Base-by-base conservation (phyloP, 2,329 filamentous ascomycete species). In the Clonostachys chloroleuca region DNA sequence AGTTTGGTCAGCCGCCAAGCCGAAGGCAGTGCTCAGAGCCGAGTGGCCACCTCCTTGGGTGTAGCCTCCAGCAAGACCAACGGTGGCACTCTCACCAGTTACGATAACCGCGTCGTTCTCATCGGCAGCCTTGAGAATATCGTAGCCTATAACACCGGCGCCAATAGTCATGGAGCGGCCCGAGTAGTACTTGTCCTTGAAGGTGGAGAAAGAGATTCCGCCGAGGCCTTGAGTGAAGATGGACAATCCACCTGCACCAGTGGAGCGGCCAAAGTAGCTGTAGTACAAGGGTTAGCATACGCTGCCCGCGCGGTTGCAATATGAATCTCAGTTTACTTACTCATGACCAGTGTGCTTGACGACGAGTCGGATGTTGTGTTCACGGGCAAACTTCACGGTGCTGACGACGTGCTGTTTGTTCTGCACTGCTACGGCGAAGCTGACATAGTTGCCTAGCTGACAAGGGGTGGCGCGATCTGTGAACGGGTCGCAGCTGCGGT, bases 51-150 rank as follows among this genome's bases (percentile, higher is more conserved):
- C 82, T 6, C 80, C 81, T 55, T 81, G 77, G 2, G 69, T 74
- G 54, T 79, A 86, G 1, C 83, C 81, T n/a, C 82, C 83, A 0
- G 78, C 74, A 3, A 81, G 56, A 2, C 81, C 81, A 8, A 86
- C 81, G 0, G 74, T 77, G 1, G 59, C 54, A 49, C 78, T 79
- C 16, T 78, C 75, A 8, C 81, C 81, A 16, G 75, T 77, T 6
- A 83, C 72, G 1, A 81, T 67, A 0, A 68, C 70, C 7, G 76
- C 63, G 1, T 70, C 71, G 10, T 70, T 58, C 14, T 67, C 58
- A 33, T 75, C 56, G 1, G 77, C 77, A 30, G 69, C 71, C 34
- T 59, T 59, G 39, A 74, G 65, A 0, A 69, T 69, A 16, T 84
- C 76, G 14, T 60, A 64, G 0, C 69, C 78, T 42, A 73, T 67